These are phyloP conservation scores for Aspergillus sp. DNA, from an alignment of 2,329 filamentous ascomycete genomes.

Conservation along the genomic window DNA sequence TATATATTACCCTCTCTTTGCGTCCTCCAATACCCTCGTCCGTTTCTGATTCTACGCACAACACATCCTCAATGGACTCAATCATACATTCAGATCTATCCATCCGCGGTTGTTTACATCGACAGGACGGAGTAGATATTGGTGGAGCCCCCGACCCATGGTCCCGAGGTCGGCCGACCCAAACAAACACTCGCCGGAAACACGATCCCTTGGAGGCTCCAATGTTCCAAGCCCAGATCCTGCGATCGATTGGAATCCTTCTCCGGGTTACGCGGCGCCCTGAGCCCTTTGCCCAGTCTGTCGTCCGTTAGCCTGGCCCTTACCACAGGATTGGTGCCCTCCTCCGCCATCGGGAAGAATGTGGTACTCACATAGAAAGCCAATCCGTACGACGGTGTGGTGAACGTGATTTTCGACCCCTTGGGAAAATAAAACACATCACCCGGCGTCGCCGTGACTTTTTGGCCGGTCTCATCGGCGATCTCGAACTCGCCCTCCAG, in stretches of 20 bases:
- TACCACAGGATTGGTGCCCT: neutral
- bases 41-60: neutral
- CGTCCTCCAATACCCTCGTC: neutral
- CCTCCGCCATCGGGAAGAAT: neutral
- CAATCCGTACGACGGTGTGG: conserved; percentile 58
- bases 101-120: neutral
- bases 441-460: conserved; percentile 58
- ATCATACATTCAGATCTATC: neutral
- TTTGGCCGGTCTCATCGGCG: conserved; percentile 59
- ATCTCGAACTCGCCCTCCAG: conserved; percentile 66
- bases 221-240: neutral
- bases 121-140: neutral
- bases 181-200: conserved; percentile 17
- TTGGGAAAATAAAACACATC: conserved; percentile 70
- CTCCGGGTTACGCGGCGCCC: conserved; percentile 20
- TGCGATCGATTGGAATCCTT: neutral
- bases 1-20: neutral
- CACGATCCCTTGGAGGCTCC: neutral
- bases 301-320: conserved; percentile 1
- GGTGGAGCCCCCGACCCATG: conserved; percentile 14
- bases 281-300: conserved; percentile 32
- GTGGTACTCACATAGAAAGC: conserved; percentile 53
- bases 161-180: neutral
- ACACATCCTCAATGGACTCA: no score
- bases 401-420: conserved; percentile 65